A percentile compares a stretch with the other conserved stretches of the same genome.
Conservation (phyloP, 2,329 filamentous ascomycete genomes). For the Pyricularia pennisetigena region DNA sequence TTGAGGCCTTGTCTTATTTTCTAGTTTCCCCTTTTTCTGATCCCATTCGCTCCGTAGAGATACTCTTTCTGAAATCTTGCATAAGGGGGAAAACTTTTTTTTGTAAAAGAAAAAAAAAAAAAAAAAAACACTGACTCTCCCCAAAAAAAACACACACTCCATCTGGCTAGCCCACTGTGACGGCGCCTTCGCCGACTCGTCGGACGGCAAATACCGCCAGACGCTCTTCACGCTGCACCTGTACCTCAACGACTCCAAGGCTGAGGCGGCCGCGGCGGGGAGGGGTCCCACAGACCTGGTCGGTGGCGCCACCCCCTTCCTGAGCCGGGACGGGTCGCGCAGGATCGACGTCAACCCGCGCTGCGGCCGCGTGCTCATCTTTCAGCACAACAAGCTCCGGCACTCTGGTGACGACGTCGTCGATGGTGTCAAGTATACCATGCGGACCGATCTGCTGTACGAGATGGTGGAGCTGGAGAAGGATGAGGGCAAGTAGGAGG, state of each 20-base stretch:
- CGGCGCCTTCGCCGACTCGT: constrained; percentile 45
- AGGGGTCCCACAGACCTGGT: constrained; percentile 25
- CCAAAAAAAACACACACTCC: neutral
- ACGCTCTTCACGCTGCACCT: constrained; percentile 47
- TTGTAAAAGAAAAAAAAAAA: no score
- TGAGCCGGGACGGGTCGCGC: constrained; percentile 29
- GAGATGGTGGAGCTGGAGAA: constrained; percentile 11
- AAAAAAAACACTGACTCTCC: neutral
- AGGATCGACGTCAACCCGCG: constrained; percentile 44
- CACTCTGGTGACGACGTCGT: constrained; percentile 45
- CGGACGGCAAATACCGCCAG: constrained; percentile 31
- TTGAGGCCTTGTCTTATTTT: no score
- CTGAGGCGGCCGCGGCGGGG: constrained; percentile 24
- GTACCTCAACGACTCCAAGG: constrained; percentile 40
- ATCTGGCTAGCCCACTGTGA: constrained; percentile 63
- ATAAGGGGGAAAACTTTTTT: no score
- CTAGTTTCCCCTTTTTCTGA: neutral
- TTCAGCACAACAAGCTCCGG: constrained; percentile 41
- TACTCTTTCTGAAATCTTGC: neutral
- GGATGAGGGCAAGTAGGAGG: neutral
- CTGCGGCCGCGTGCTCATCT: constrained; percentile 47
- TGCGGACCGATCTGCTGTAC: constrained; percentile 47
- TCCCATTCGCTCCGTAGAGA: neutral
- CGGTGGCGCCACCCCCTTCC: constrained; percentile 47
- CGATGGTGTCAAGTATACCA: constrained; percentile 43